A percentile compares a stretch with the other conserved stretches of the same genome.
Conservation (phyloP, 306 rosid species). For the Calophaca sinica region DNA sequence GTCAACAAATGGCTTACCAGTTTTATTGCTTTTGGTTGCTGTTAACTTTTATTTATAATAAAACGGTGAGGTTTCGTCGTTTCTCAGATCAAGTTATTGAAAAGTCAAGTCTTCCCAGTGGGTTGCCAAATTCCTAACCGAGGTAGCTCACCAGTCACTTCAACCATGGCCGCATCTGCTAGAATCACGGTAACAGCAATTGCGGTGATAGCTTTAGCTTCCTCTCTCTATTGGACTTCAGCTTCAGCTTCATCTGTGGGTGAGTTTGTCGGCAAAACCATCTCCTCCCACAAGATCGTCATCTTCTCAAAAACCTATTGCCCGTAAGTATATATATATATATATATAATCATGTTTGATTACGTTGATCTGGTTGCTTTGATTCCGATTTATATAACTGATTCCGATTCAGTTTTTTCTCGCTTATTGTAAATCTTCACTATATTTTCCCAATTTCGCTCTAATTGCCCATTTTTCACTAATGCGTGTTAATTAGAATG, state of each 20-base stretch:
- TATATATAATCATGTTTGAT: background rate
- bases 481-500: background rate
- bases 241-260: constrained; percentile 56
- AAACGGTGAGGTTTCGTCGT: too few species aligned
- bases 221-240: constrained; percentile 43
- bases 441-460: background rate
- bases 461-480: background rate
- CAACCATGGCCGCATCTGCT: constrained; percentile 44
- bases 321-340: constrained; percentile 58
- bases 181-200: constrained; percentile 42
- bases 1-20: too few species aligned
- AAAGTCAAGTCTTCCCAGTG: too few species aligned
- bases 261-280: constrained; percentile 74
- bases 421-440: background rate
- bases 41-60: too few species aligned
- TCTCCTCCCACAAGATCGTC: constrained; percentile 76
- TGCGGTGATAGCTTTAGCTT: constrained; percentile 47
- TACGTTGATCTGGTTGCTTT: background rate
- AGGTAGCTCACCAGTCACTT: too few species aligned
- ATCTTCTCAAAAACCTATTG: constrained; percentile 96
- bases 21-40: too few species aligned
- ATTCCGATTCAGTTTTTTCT: too few species aligned
- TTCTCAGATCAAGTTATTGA: too few species aligned
- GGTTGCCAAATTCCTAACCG: too few species aligned
- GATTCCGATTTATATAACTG: background rate